Evolutionary conservation across 1,284 basidiomycete genomes (phyloP), one percentile per base, ranked within the genome.

Genomic region (Kwoniella shivajii): DNA sequence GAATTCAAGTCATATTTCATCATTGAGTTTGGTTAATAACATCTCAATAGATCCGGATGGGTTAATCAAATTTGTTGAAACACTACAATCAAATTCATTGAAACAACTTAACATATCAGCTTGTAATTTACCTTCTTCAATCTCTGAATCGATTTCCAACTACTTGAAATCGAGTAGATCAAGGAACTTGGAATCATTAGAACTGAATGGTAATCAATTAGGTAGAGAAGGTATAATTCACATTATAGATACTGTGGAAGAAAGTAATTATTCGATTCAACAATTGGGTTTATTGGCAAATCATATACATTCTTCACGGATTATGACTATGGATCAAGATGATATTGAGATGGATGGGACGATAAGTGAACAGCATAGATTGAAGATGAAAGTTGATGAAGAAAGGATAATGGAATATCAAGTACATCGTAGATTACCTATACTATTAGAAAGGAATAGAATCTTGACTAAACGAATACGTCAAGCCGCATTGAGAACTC

Each of bases 171-270:
- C 63, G 1, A 48, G 59, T 6, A 66, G 71, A 14, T 63, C 57
- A 9, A 63, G 71, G 26, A 57, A 60, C 14, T 52, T 75, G 16
- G 62, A 67, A 29, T 43, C 54, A 6, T 60, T 76, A 16, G 67
- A 73, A 45, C 57, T 76, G 41, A 73, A 76, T 59, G 72, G 64
- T 13, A 76, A 76, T 53, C 42, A 53, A 6, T 59, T 76, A 20
- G 72, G 73, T 0, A 57, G 46, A 0, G 44, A 50, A 4, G 71
- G 68, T 10, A 66, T 75, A 1, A 52, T 54, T 4, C 37, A 57
- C 7, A 70, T 76, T 30, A 54, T 76, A 10, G 69, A 75, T 54
- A 61, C 68, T 0, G 44, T 75, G 16, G 72, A 76, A 29, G 18
- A 26, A 2, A 41, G 30, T 14, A 72, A 75, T 60, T 74, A 60